Evolutionary conservation across 2,329 filamentous ascomycete species (phyloP).

Genomic region (Fusarium sp.): DNA sequence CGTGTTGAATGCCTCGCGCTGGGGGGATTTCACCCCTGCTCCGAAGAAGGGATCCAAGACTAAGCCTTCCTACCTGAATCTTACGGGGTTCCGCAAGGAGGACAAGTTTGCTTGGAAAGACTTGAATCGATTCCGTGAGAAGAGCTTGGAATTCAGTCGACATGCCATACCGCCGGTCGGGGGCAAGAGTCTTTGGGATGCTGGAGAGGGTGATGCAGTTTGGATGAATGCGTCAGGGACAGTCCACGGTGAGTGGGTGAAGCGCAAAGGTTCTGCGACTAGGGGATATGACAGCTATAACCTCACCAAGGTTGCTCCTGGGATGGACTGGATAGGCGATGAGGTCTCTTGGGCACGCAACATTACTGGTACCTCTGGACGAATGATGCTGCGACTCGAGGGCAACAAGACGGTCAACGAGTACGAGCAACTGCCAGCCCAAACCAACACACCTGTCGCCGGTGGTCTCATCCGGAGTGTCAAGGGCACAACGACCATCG

Average conservation of each 20-base stretch:
- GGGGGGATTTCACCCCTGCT: conserved; percentile 69
- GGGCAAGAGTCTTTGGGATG: conserved; percentile 54
- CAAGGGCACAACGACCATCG: conserved; percentile 75
- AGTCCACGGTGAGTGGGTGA: conserved; percentile 80
- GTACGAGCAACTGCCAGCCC: conserved; percentile 53
- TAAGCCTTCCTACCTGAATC: conserved; percentile 68
- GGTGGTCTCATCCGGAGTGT: conserved; percentile 74
- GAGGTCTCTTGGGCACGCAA: conserved; percentile 79
- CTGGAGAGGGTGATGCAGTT: conserved; percentile 55
- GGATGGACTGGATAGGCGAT: conserved; percentile 70
- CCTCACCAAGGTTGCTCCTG: conserved; percentile 71
- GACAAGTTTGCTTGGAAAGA: conserved; percentile 85
- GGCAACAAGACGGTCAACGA: conserved; percentile 62
- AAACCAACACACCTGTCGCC: conserved; percentile 49
- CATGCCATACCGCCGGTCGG: conserved; percentile 59
- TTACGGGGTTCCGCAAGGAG: conserved; percentile 79
- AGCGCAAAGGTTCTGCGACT: conserved; percentile 60
- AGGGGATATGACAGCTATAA: conserved; percentile 67
- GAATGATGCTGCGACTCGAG: conserved; percentile 73
- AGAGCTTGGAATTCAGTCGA: conserved; percentile 70
- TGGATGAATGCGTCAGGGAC: conserved; percentile 85
- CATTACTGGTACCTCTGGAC: conserved; percentile 78
- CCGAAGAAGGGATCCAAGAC: conserved; percentile 37
- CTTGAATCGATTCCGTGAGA: conserved; percentile 72
- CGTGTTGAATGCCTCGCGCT: conserved; percentile 65